Evolutionary conservation across 371 early-diverging fungal genomes (phyloP), one percentile per base, ranked within the genome.

Genomic region (Syncephalastrum racemosum): DNA sequence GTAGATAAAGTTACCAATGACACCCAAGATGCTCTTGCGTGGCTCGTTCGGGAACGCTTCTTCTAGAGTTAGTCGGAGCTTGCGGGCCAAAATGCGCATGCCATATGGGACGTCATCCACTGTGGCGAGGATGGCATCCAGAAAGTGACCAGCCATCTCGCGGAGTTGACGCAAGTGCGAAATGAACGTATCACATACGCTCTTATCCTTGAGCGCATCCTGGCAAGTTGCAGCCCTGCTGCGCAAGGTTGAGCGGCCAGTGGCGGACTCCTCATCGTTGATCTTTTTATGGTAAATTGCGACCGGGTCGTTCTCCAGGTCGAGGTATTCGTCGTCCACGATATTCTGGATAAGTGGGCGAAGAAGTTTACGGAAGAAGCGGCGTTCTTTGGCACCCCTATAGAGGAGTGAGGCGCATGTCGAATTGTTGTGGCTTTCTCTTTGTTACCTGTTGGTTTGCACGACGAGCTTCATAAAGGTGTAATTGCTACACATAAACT

Each of bases 381-480:
- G 85, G 50, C 93, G 85, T 69, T 99, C 98, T 68, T 97, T 96
- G 59, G 96, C 95, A 14, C 96, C 96, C 58, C 92, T 87, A 53
- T 58, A 53, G 23, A 41, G 19, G 27, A 49, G 64, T 43, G 19
- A 22, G 31, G 24, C 2, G 10, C 14, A 25, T 19, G 20, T 2
- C 22, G 42, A 41, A 10, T 19, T 14, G 23, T 15, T n/a, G 4
- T 24, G 24, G 4, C n/a, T 0, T 52, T 43, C 0, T 53, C 24
- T 43, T 40, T n/a, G 60, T 43, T 63, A 81, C 84, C 93, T 86
- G 59, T 90, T 91, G 62, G 93, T 93, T 64, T 94, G 92, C 23
- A 95, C 87, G 2, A 95, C 93, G 41, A 99, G 85, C 71, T 91
- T 93, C 86, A 97, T 92, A 71, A 97, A 98, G 24, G 92, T 85